Conservation (phyloP, 495 filamentous ascomycete genomes). For the Penicillium taxi region DNA sequence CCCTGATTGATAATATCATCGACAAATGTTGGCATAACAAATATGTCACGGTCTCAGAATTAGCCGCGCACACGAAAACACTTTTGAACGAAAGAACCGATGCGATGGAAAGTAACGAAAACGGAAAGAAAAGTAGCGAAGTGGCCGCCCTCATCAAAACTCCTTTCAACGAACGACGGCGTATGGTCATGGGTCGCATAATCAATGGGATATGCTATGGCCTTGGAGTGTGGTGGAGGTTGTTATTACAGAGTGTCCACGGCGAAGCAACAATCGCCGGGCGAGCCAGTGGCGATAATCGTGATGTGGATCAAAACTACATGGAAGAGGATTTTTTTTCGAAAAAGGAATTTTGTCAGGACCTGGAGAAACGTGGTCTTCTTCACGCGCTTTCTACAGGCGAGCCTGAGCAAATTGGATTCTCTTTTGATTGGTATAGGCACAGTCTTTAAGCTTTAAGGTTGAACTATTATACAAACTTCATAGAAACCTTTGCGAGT, state of each 20-base stretch:
- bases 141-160: background rate
- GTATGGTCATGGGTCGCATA: constrained; percentile 1
- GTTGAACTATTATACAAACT: too few relatives aligned
- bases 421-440: constrained; percentile 21
- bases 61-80: constrained; percentile 20
- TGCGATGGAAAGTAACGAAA: constrained; percentile 2
- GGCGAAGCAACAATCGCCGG: constrained; percentile 1
- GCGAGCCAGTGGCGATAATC: constrained; percentile 1
- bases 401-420: constrained; percentile 24
- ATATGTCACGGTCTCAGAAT: constrained; percentile 22
- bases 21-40: constrained; percentile 32
- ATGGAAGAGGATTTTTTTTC: constrained; percentile 12
- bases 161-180: constrained; percentile 1
- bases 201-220: constrained; percentile 2
- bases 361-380: constrained; percentile 24
- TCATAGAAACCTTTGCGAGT: too few relatives aligned
- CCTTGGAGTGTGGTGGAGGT: constrained; percentile 2
- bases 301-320: constrained; percentile 5
- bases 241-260: constrained; percentile 1
- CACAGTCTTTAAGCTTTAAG: constrained; percentile 6
- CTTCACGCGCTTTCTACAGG: constrained; percentile 20
- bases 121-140: background rate
- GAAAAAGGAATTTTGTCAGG: constrained; percentile 20
- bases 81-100: constrained; percentile 1
- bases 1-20: constrained; percentile 30